Percentiles rank a stretch among this genome's conserved stretches.
These are phyloP conservation scores for Ambrosia artemisiifolia DNA, from an alignment of 129 eudicot genomes.

Conservation along the genomic window DNA sequence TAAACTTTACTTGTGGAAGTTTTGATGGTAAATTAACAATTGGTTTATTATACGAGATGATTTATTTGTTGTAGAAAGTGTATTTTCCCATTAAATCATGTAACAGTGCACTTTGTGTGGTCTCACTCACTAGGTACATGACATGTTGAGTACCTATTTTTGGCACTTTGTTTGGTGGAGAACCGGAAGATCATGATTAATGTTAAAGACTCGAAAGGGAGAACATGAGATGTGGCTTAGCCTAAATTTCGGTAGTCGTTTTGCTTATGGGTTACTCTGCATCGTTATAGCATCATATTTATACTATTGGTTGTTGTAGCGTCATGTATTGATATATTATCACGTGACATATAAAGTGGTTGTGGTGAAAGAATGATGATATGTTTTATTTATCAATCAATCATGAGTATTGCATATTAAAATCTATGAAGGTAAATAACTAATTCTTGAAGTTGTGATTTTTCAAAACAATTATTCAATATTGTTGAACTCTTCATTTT, in stretches of 20 bases:
- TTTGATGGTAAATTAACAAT: neutral
- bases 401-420: too few species aligned
- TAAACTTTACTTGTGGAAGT: neutral
- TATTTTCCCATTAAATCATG: neutral
- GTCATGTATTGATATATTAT: neutral
- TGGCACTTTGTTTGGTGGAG: conserved; percentile 19
- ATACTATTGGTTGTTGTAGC: neutral
- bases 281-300: neutral
- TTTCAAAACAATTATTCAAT: too few species aligned
- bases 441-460: too few species aligned
- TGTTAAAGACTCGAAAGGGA: conserved; percentile 12
- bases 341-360: neutral
- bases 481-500: too few species aligned
- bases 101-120: conserved; percentile 4
- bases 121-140: neutral
- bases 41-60: conserved; percentile 13
- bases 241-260: conserved; percentile 16
- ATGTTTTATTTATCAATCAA: too few species aligned
- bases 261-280: neutral
- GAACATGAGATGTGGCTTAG: conserved; percentile 14
- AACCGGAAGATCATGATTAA: conserved; percentile 16
- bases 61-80: neutral
- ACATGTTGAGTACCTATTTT: conserved; percentile 14
- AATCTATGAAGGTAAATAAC: too few species aligned
- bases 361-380: too few species aligned